A percentile compares a stretch with the other conserved stretches of the same genome.
Evolutionary conservation across 2,329 filamentous ascomycete genomes (phyloP).

Genomic region (Aspergillus aculeatus): DNA sequence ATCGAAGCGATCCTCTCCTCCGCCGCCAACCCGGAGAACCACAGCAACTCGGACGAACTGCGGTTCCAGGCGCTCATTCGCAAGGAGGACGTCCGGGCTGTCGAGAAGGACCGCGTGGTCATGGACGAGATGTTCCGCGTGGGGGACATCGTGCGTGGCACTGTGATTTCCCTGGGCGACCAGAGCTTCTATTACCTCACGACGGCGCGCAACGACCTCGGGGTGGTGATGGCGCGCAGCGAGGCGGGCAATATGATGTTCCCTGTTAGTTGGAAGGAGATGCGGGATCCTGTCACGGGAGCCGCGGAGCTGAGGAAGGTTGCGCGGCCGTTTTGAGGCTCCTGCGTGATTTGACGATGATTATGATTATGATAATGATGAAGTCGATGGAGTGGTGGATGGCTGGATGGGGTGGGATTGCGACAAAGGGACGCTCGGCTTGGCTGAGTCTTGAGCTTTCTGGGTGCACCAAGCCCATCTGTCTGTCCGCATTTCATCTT

Average conservation of each 20-base stretch:
- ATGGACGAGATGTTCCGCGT: constrained; percentile 89
- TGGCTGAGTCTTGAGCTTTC: too few species aligned
- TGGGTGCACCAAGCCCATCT: too few species aligned
- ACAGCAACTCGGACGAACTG: constrained; percentile 59
- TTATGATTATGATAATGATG: background rate
- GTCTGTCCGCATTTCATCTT: too few species aligned
- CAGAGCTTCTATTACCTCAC: constrained; percentile 94
- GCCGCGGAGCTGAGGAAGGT: constrained; percentile 81
- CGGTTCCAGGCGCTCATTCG: constrained; percentile 79
- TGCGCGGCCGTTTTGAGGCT: constrained; percentile 77
- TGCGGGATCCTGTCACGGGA: constrained; percentile 78
- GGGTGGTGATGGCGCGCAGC: constrained; percentile 89
- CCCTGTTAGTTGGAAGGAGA: constrained; percentile 93
- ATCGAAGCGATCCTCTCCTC: constrained; percentile 39
- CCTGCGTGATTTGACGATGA: constrained; percentile 10
- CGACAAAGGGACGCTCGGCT: too few species aligned
- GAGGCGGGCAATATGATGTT: constrained; percentile 88
- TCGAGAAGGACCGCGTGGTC: constrained; percentile 92
- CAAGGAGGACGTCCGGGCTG: constrained; percentile 86
- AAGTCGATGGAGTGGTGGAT: background rate
- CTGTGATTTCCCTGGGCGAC: constrained; percentile 88
- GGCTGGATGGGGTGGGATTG: too few species aligned
- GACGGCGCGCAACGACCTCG: constrained; percentile 85
- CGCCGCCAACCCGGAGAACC: constrained; percentile 41
- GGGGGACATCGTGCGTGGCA: constrained; percentile 84